Conservation (phyloP, 371 early-diverging fungal species). For the Chytridiales sp. region DNA sequence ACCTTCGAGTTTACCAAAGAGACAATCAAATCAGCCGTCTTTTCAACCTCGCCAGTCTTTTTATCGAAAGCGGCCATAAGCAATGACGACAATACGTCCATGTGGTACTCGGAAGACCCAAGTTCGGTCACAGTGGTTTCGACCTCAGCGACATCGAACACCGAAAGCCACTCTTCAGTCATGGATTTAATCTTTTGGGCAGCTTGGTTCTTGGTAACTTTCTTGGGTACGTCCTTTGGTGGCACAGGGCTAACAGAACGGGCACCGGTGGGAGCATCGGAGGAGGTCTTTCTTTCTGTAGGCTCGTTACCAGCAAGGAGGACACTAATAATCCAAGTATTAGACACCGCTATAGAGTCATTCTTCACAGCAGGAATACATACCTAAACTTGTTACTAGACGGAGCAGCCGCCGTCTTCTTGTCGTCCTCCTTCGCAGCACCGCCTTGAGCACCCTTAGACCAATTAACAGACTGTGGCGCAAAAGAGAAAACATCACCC, state of each 20-base stretch:
- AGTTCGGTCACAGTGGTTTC: constrained; percentile 67
- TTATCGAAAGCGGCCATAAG: constrained; percentile 57
- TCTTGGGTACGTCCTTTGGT: constrained; percentile 41
- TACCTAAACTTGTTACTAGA: constrained; percentile 24
- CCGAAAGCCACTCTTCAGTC: constrained; percentile 66
- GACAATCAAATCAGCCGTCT: constrained; percentile 38
- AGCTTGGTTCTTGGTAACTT: constrained; percentile 54
- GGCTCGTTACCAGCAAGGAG: not conserved
- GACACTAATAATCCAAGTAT: too few relatives aligned
- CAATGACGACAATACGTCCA: constrained; percentile 36
- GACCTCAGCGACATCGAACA: constrained; percentile 63
- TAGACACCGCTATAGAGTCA: too few relatives aligned
- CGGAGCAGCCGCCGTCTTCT: constrained; percentile 20
- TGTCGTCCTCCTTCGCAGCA: constrained; percentile 35
- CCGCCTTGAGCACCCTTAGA: constrained; percentile 33
- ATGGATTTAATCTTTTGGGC: constrained; percentile 64
- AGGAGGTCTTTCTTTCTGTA: constrained; percentile 25
- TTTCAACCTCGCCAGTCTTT: constrained; percentile 58
- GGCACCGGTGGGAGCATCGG: constrained; percentile 26
- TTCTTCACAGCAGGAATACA: not conserved
- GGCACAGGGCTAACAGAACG: constrained; percentile 17
- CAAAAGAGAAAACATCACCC: constrained; percentile 48
- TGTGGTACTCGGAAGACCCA: constrained; percentile 53
- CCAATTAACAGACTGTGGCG: constrained; percentile 52
- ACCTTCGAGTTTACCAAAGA: constrained; percentile 19